Evolutionary conservation across 495 filamentous ascomycete species (phyloP).

Genomic region (Neurospora tetrasperma): DNA sequence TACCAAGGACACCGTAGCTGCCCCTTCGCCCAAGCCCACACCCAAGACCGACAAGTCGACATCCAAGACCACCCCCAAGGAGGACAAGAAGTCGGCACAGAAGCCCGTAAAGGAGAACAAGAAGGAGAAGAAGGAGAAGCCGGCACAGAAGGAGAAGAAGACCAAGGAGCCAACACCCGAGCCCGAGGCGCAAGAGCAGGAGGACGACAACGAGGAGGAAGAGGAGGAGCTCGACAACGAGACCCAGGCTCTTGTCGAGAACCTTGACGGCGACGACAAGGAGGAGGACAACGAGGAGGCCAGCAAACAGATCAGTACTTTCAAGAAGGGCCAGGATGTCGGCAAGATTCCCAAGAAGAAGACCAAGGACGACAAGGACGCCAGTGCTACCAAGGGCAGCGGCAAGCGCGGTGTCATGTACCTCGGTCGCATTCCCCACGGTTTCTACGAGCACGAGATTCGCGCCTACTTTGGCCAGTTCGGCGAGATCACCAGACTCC

Average conservation of each 20-base stretch:
- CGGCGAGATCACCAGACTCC: slow-evolving; percentile 67
- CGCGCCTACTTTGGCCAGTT: slow-evolving; percentile 91
- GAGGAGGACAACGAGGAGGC: slow-evolving; percentile 42
- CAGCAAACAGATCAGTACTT: slow-evolving; percentile 35
- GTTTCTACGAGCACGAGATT: slow-evolving; percentile 97
- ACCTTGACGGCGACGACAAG: slow-evolving; percentile 74
- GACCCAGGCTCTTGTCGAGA: slow-evolving; percentile 51
- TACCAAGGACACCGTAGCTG: slow-evolving; percentile 17
- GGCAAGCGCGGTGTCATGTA: slow-evolving; percentile 72
- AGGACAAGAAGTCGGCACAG: slow-evolving; percentile 24
- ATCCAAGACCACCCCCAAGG: slow-evolving; percentile 11
- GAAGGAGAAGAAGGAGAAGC: slow-evolving; percentile 17
- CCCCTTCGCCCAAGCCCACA: slow-evolving; percentile 5
- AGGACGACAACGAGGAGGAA: slow-evolving; percentile 21
- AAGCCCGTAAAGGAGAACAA: slow-evolving; percentile 15
- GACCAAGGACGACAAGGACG: slow-evolving; percentile 45
- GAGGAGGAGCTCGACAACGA: slow-evolving; percentile 34
- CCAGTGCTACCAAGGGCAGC: slow-evolving; percentile 19
- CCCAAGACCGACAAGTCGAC: slow-evolving; percentile 20
- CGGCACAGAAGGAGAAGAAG: slow-evolving; percentile 20
- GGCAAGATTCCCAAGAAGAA: slow-evolving; percentile 52
- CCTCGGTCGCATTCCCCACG: slow-evolving; percentile 79
- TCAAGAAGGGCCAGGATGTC: slow-evolving; percentile 47
- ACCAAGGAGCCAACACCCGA: slow-evolving; percentile 16
- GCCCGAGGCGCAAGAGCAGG: slow-evolving; percentile 17